Evolutionary conservation across 345 rosid species (phyloP).

Genomic region (Corchorus capsularis): DNA sequence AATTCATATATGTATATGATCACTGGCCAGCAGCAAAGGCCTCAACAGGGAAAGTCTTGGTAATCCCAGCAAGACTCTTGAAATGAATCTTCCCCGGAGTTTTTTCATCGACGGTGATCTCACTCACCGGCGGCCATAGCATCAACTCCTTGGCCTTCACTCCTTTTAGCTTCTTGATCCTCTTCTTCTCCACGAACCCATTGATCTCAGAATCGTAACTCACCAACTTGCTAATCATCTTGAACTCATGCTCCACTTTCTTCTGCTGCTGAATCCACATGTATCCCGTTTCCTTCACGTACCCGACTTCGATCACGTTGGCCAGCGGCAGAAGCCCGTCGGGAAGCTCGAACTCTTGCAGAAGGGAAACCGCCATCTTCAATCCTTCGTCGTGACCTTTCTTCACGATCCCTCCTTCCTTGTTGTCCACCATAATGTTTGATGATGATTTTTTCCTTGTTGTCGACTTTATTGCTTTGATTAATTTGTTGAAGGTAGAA

Average conservation of each 20-base stretch:
- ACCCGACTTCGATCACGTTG: constrained; percentile 55
- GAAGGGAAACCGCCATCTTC: constrained; percentile 36
- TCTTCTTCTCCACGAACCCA: constrained; percentile 38
- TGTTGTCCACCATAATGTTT: constrained; percentile 39
- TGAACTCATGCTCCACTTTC: constrained; percentile 49
- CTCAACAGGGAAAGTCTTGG: constrained; percentile 55
- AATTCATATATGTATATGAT: background rate
- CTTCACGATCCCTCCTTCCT: constrained; percentile 47
- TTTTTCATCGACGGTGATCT: constrained; percentile 44
- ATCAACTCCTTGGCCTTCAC: constrained; percentile 70
- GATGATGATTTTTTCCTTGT: constrained; percentile 6
- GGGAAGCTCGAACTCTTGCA: constrained; percentile 53
- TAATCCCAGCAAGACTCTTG: constrained; percentile 61
- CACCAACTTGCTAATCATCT: constrained; percentile 52
- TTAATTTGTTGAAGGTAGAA: background rate
- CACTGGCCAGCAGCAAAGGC: constrained; percentile 43
- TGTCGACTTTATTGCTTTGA: too few species aligned
- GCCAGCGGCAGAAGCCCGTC: constrained; percentile 57
- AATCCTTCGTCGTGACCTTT: constrained; percentile 49
- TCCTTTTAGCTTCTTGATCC: constrained; percentile 57
- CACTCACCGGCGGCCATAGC: constrained; percentile 51
- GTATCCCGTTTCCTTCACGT: constrained; percentile 45
- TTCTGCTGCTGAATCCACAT: constrained; percentile 58
- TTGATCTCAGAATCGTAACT: constrained; percentile 43
- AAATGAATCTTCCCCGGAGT: constrained; percentile 45